Evolutionary conservation across 208 protist species (phyloP).

Genomic region (Acanthamoeba healyi): DNA sequence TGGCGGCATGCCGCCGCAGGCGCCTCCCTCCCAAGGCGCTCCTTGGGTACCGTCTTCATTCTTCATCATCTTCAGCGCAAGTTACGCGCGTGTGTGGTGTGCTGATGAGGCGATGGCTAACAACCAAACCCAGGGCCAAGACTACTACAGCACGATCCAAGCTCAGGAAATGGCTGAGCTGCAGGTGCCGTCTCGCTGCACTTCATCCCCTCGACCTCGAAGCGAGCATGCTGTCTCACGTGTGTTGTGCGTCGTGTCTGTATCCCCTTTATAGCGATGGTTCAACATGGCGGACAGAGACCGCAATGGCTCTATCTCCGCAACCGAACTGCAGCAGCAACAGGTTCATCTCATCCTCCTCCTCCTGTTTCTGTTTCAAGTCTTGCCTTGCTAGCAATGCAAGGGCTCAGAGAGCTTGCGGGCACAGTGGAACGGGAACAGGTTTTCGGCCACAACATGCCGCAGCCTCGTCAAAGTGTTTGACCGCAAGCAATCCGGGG

Average conservation of each 20-base stretch:
- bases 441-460: constrained; percentile 30
- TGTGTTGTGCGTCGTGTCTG: too few relatives aligned
- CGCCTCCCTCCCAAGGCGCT: constrained; percentile 22
- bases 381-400: too few relatives aligned
- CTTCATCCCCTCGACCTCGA: too few relatives aligned
- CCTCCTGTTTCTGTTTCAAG: too few relatives aligned
- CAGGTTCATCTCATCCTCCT: background rate
- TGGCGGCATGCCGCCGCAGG: background rate
- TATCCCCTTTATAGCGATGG: background rate
- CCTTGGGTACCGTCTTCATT: constrained; percentile 25
- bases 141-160: constrained; percentile 56
- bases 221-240: too few relatives aligned
- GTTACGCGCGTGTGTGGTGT: too few relatives aligned
- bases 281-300: constrained; percentile 44
- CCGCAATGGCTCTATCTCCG: constrained; percentile 51
- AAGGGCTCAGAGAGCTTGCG: too few relatives aligned
- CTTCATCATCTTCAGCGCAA: too few relatives aligned
- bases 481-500: constrained; percentile 48
- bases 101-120: too few relatives aligned
- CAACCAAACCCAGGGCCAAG: too few relatives aligned
- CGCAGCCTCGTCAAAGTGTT: constrained; percentile 53
- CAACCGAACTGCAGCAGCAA: constrained; percentile 15
- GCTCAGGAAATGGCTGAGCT: constrained; percentile 59
- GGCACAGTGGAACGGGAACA: constrained; percentile 35
- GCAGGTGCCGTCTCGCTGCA: background rate